Base-by-base conservation (phyloP, 1,284 basidiomycete genomes). In the Apiotrichum porosum region DNA sequence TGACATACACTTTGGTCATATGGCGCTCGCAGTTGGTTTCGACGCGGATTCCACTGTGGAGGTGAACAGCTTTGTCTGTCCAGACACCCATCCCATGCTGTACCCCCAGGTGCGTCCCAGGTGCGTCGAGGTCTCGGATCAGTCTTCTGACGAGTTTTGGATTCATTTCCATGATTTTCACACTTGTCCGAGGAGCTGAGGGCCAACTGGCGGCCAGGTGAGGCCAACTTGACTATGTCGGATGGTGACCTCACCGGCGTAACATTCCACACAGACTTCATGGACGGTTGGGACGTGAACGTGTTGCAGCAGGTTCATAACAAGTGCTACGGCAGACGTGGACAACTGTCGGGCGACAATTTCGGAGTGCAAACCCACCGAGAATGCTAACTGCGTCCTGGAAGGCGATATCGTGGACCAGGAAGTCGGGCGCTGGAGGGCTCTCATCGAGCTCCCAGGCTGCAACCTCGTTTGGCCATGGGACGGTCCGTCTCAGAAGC, bases 141-240 rank as follows among this genome's bases (percentile, higher is more conserved):
- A n/a, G n/a, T n/a, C n/a, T n/a, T n/a, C n/a, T n/a, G n/a, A n/a
- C n/a, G n/a, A n/a, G n/a, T n/a, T n/a, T n/a, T n/a, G n/a, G n/a
- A n/a, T 74, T 76, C 60, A 71, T 75, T 64, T 73, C 76, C 44
- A 72, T 69, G 52, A 53, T 65, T 46, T 66, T 49, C 51, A 24
- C 58, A 1, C 10, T 44, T 6, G 14, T n/a, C 21, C 36, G 17
- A 24, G 17, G 23, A 41, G 24, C 12, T 22, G 44, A 48, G 9
- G 23, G 32, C 14, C 30, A 9, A 32, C 18, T 47, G 39, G 38
- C 41, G 31, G 31, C 34, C 31, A 24, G 15, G 28, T 6, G 24
- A 28, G 18, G 18, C 42, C 28, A 48, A 48, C 23, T 31, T 50
- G 18, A 45, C 47, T 37, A 34, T 47, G 37, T 40, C 72, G 23